Percentiles rank a stretch among this genome's conserved stretches.
Conservation (phyloP, 2,329 filamentous ascomycete genomes). For the Lachnellula cervina region DNA sequence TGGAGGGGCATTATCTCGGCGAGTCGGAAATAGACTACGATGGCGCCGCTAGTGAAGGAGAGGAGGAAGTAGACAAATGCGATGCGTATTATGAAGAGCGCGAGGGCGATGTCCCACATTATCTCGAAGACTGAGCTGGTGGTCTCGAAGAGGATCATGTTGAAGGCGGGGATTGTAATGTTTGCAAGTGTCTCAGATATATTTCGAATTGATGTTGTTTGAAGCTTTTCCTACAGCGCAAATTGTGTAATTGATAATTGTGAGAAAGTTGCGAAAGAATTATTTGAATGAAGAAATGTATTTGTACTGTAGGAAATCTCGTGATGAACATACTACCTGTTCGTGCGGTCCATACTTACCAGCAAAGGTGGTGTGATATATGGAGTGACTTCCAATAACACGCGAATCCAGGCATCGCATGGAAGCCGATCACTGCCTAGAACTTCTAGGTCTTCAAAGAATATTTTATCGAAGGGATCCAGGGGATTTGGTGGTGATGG, state of each 20-base stretch:
- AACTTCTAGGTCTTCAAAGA: not conserved
- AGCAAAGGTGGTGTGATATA: not conserved
- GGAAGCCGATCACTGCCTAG: not conserved
- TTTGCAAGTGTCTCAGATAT: not conserved
- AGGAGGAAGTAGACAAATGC: slow-evolving; percentile 32
- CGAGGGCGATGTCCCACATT: slow-evolving; percentile 36
- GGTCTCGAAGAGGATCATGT: slow-evolving; percentile 30
- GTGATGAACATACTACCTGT: not conserved
- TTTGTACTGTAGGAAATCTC: not conserved
- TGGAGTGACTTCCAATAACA: not conserved
- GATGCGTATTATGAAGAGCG: slow-evolving; percentile 33
- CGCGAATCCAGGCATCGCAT: not conserved
- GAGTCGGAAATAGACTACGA: slow-evolving; percentile 14
- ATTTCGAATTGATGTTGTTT: not conserved
- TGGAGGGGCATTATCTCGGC: slow-evolving; percentile 14
- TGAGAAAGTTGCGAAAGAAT: not conserved
- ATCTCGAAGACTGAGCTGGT: slow-evolving; percentile 34
- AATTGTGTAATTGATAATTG: not conserved
- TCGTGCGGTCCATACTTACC: not conserved
- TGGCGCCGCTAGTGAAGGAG: slow-evolving; percentile 22
- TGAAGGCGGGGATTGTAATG: slow-evolving; percentile 5
- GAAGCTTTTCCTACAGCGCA: not conserved
- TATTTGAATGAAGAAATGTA: not conserved
- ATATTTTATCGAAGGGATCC: too few relatives aligned
- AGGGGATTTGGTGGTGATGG: too few relatives aligned